Evolutionary conservation across 2,329 filamentous ascomycete species (phyloP).

Genomic region (Sclerotinia minor): DNA sequence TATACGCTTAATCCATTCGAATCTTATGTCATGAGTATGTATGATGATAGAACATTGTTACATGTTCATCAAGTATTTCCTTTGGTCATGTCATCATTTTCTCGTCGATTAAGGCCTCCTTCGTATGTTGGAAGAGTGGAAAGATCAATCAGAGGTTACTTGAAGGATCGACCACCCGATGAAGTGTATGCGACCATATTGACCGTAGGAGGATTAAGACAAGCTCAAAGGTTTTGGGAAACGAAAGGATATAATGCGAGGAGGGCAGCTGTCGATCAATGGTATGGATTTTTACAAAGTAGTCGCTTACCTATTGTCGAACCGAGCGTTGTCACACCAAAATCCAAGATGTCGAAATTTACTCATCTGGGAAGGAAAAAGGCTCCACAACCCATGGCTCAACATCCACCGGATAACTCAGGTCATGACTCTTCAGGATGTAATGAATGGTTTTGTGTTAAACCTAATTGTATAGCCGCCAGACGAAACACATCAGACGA

Average conservation of each 20-base stretch:
- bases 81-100: slow-evolving; percentile 63
- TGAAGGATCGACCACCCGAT: slow-evolving; percentile 62
- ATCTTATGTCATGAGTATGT: slow-evolving; percentile 61
- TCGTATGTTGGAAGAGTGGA: slow-evolving; percentile 65
- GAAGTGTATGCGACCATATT: slow-evolving; percentile 62
- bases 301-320: slow-evolving; percentile 42
- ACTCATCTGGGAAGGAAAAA: slow-evolving; percentile 58
- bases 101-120: slow-evolving; percentile 60
- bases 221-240: slow-evolving; percentile 65
- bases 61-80: slow-evolving; percentile 66
- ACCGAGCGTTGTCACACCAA: slow-evolving; percentile 42
- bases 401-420: slow-evolving; percentile 20
- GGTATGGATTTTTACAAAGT: slow-evolving; percentile 55
- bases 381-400: slow-evolving; percentile 26
- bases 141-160: slow-evolving; percentile 61
- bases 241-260: slow-evolving; percentile 65
- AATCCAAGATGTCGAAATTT: slow-evolving; percentile 52
- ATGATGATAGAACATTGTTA: slow-evolving; percentile 62
- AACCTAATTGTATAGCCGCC: slow-evolving; percentile 37
- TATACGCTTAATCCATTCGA: slow-evolving; percentile 66
- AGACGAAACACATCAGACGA: slow-evolving; percentile 36
- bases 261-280: slow-evolving; percentile 58
- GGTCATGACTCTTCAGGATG: slow-evolving; percentile 37
- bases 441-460: slow-evolving; percentile 43
- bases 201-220: slow-evolving; percentile 60